phyloP scores from a whole-genome alignment of 352 stramenopile species.

The Sclerospora graminicola region DNA sequence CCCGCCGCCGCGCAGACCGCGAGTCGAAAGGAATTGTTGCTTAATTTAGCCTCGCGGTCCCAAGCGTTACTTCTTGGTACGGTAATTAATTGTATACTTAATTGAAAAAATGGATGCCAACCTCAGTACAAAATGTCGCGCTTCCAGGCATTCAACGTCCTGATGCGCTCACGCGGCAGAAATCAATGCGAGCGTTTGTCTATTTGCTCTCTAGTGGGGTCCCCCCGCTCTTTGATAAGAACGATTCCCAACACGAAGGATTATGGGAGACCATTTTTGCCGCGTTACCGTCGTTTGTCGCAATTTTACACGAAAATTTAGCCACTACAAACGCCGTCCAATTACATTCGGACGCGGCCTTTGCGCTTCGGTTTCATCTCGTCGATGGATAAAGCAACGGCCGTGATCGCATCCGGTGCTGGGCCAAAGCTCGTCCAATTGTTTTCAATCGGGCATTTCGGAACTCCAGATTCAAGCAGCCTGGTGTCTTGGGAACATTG shows the following conservation, averaged over 20 bases:
- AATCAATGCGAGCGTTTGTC: constrained; percentile 81
- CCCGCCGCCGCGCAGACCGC: constrained; percentile 25
- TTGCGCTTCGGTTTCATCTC: constrained; percentile 81
- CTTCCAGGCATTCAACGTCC: constrained; percentile 64
- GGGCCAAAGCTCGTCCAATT: constrained; percentile 74
- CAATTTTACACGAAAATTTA: constrained; percentile 64
- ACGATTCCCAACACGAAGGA: constrained; percentile 70
- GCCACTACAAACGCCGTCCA: constrained; percentile 51
- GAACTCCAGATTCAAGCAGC: constrained; percentile 83
- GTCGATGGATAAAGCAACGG: constrained; percentile 78
- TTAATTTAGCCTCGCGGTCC: constrained; percentile 68
- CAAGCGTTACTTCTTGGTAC: constrained; percentile 65
- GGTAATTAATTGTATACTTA: background rate
- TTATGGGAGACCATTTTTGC: constrained; percentile 75
- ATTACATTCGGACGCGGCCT: constrained; percentile 78
- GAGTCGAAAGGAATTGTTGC: constrained; percentile 59
- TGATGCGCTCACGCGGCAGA: constrained; percentile 58
- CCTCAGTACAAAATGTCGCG: background rate
- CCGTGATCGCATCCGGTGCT: constrained; percentile 61
- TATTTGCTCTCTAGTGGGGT: constrained; percentile 81
- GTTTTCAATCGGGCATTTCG: constrained; percentile 79
- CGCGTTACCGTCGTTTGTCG: constrained; percentile 71
- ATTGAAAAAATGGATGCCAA: too few relatives aligned
- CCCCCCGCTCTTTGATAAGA: constrained; percentile 74
- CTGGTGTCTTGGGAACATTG: constrained; percentile 82